Evolutionary conservation across 1,284 basidiomycete species (phyloP), one percentile per base, ranked within the genome.

Genomic region (Sutorius eximius): DNA sequence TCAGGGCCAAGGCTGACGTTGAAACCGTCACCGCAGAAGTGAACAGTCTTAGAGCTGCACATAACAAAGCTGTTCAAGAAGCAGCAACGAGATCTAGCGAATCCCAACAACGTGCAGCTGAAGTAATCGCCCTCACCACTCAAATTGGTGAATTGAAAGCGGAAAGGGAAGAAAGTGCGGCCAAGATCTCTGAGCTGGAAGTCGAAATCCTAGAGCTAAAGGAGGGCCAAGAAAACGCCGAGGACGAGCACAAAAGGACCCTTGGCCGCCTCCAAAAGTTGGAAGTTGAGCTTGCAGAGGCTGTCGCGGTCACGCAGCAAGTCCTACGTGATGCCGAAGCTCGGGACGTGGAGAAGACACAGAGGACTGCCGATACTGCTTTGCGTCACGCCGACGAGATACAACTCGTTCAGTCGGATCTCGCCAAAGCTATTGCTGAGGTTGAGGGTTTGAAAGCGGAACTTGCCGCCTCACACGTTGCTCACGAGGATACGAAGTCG

Each of bases 181-280:
- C 76, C 63, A 91, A 86, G 68, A 77, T 95, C 13, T 89, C 86
- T 1, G 86, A 90, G 59, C 77, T 93, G 13, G 89, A 94, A 72
- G 74, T 89, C 45, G 87, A 92, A 65, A 78, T 92, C 36, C 75
- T 93, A 51, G 91, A 93, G 71, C 69, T 89, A 55, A 89, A 82
- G 68, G 88, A 90, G 62, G 76, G 76, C 24, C 81, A 86, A 59
- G 89, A 93, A 59, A 75, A 76, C 34, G 74, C 76, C 5, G 84
- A 86, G 59, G 87, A 89, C 52, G 79, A 80, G 42, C 79, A 79
- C 49, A 74, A 73, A 42, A 74, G 76, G 60, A 70, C 77, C 10
- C 63, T 78, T 44, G 67, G 71, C n/a, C 78, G 72, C 45, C 72
- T 89, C 45, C 77, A 79, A 60, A 62, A 63, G 11, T 67, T 88